Evolutionary conservation across 169 alveolate species (phyloP), one percentile per base, ranked within the genome.

Genomic region (Eimeria praecox): DNA sequence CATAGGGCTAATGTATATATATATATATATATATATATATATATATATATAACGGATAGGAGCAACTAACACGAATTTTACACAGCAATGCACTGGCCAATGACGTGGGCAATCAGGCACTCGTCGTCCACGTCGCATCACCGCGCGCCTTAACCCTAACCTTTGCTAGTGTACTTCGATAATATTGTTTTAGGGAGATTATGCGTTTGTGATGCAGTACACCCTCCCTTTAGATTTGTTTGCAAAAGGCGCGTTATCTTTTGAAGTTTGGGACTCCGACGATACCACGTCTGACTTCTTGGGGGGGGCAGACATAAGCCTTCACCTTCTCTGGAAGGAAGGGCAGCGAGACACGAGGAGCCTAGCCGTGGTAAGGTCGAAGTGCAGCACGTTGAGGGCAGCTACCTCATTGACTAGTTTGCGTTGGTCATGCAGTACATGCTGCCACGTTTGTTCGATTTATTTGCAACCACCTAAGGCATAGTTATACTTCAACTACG

Each of bases 251-350:
- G 93, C 96, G 18, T 10, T 97, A 56, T 71, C 56, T 44, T 90
- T 97, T 49, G 98, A 97, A 89, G 97, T 95, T 35, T 97, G 98
- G 98, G 97, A 97, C 83, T 92, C 85, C n/a, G 96, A 93, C 86
- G 98, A 97, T 38, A 62, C 96, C 49, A 92, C 97, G 22, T 90
- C 97, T 27, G 97, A 95, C 40, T 94, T 97, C 35, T 94, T 97
- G 22, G 98, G 98, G 2, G 96, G 97, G 42, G 82, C 94, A 38
- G 97, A 96, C 49, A 93, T 95, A 16, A 83, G 96, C 69, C 78
- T 95, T 33, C 92, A 96, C 54, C 83, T 94, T 40, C 27, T 92
- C 46, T 92, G 95, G 95, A 75, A 75, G 35, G 93, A 93, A 44
- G 97, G 97, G 64, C 94, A 82, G 77, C 95, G 95, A 54, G 97